Evolutionary conservation across 192 early-diverging fungal genomes (phyloP), one percentile per base, ranked within the genome.

Genomic region (Powellomyces hirtus): DNA sequence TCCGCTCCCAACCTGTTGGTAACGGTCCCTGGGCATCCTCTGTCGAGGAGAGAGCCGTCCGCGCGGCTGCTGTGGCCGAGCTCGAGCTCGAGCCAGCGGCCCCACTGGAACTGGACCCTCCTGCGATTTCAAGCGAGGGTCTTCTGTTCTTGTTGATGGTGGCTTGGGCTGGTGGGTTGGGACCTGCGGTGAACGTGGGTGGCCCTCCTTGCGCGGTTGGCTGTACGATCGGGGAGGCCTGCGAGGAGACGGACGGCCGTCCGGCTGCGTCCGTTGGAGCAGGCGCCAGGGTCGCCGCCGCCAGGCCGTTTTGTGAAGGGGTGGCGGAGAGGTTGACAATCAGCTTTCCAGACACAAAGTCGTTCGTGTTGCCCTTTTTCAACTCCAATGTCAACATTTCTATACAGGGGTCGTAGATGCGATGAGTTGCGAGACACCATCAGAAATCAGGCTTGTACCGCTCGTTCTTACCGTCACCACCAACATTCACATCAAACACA

Each of bases 351-450:
- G 89, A 89, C 36, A 98, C 91, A 14, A 84, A 79, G 46, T 95
- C 93, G 68, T 84, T 87, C 55, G 76, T 79, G 67, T 86, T 91
- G n/a, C 89, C 89, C 71, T 92, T 91, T 71, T 93, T 92, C 66
- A 98, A 83, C 70, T 96, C 93, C 66, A 88, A 80, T 4, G 91
- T 94, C n/a, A 93, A 75, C 89, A 91, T 92, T 82, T 92, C 91
- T 90, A 37, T 24, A 75, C 26, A 34, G 18, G 40, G 40, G n/a
- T n/a, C n/a, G n/a, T n/a, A n/a, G n/a, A n/a, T n/a, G n/a, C n/a
- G n/a, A n/a, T 42, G 40, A 42, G 40, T 42, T n/a, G 40, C n/a
- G 40, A 42, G 40, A n/a, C 40, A 42, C 40, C 40, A 42, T 13
- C 40, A 10, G n/a, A 42, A n/a, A n/a, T n/a, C n/a, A n/a, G n/a